A percentile compares a stretch with the other conserved stretches of the same genome.
These are phyloP conservation scores for Penicillium crystallinum DNA, from an alignment of 495 filamentous ascomycete species.

Conservation along the genomic window DNA sequence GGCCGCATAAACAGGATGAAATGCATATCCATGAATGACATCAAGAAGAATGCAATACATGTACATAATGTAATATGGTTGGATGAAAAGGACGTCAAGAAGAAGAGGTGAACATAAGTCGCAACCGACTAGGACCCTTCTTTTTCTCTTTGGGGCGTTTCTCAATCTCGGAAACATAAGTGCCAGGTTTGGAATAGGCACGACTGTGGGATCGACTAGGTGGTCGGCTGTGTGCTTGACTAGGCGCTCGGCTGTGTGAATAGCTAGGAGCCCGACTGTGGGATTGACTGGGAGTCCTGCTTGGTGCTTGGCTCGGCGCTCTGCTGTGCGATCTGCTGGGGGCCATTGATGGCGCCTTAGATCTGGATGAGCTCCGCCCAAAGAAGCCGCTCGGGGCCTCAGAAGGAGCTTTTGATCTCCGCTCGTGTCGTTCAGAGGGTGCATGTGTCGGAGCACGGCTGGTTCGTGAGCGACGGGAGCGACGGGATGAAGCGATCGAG, in stretches of 20 bases:
- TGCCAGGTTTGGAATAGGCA: conserved; percentile 19
- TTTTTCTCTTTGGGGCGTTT: conserved; percentile 36
- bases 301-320: not conserved
- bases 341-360: conserved; percentile 20
- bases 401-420: conserved; percentile 15
- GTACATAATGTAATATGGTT: conserved; percentile 1
- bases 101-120: conserved; percentile 41
- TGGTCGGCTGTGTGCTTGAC: not conserved
- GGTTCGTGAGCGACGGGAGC: conserved; percentile 35
- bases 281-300: not conserved
- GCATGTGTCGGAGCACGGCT: conserved; percentile 12
- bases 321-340: conserved; percentile 16
- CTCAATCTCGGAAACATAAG: conserved; percentile 27
- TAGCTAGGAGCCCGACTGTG: conserved; percentile 9
- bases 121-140: conserved; percentile 38
- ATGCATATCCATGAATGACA: not conserved
- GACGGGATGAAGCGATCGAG: conserved; percentile 35
- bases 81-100: not conserved
- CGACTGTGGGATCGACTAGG: not conserved
- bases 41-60: not conserved
- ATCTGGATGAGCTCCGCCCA: conserved; percentile 9
- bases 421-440: conserved; percentile 13
- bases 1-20: not conserved
- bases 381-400: conserved; percentile 16
- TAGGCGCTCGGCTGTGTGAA: conserved; percentile 7